Percentiles rank a stretch among this genome's conserved stretches.
Conservation (phyloP, 2,329 filamentous ascomycete species). For the Fusarium papillatum region DNA sequence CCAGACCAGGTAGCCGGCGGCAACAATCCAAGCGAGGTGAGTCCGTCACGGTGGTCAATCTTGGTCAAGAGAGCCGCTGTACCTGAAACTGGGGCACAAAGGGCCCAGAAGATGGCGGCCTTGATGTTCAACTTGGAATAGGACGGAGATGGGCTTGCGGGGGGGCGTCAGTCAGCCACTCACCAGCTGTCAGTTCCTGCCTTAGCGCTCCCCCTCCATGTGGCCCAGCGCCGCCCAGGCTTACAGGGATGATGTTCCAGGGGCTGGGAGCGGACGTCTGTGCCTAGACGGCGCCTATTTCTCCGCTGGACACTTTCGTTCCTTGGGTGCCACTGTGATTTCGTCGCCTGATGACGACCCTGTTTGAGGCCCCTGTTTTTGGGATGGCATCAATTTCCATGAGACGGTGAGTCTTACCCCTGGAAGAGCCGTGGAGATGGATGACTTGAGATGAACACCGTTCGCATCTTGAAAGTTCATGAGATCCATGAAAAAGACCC, state of each 20-base stretch:
- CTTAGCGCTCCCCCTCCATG: slow-evolving; percentile 28
- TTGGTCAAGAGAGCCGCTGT: slow-evolving; percentile 26
- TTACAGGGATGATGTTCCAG: neutral
- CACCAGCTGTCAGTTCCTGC: slow-evolving; percentile 32
- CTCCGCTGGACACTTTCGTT: slow-evolving; percentile 25
- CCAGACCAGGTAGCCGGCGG: neutral
- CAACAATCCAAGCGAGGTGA: slow-evolving; percentile 2
- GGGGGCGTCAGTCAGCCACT: neutral
- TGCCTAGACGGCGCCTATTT: slow-evolving; percentile 27
- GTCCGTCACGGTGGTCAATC: slow-evolving; percentile 7
- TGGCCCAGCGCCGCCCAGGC: neutral
- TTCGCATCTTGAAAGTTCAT: neutral
- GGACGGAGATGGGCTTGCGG: slow-evolving; percentile 3
- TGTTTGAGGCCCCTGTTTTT: slow-evolving; percentile 26
- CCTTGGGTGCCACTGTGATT: neutral
- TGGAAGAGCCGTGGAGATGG: neutral
- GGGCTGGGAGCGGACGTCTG: neutral
- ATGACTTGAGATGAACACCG: neutral
- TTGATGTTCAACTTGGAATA: slow-evolving; percentile 18
- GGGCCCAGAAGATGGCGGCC: slow-evolving; percentile 6
- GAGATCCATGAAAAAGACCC: neutral
- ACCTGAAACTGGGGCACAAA: slow-evolving; percentile 40
- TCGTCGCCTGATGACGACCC: slow-evolving; percentile 3
- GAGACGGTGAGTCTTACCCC: slow-evolving; percentile 8
- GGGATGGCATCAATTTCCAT: slow-evolving; percentile 10